Evolutionary conservation across 1,284 basidiomycete genomes (phyloP).

Genomic region (Caloboletus firmus): DNA sequence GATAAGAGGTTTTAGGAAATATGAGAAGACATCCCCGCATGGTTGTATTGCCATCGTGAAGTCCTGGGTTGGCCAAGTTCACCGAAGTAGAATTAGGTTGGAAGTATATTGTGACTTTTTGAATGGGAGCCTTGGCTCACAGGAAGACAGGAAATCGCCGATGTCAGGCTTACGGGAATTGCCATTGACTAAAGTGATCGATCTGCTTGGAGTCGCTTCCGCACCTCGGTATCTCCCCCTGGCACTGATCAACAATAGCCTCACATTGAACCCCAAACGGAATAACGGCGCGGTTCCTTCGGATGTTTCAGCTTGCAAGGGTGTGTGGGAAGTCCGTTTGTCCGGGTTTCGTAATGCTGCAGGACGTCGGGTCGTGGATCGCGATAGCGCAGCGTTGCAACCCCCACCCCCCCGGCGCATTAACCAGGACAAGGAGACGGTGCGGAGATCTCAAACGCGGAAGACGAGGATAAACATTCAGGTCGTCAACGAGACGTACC

Average conservation of each 20-base stretch:
- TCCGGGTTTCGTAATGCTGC: not conserved
- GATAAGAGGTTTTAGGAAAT: conserved; percentile 10
- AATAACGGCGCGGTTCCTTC: conserved; percentile 2
- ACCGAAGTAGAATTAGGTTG: conserved; percentile 2
- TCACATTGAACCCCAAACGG: conserved; percentile 1
- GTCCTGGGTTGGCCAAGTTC: not conserved
- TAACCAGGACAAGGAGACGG: not conserved
- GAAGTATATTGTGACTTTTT: not conserved
- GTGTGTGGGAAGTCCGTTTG: conserved; percentile 2
- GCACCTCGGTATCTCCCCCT: conserved; percentile 1
- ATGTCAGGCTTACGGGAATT: conserved; percentile 13
- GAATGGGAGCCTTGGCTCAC: conserved; percentile 9
- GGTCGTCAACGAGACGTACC: not conserved
- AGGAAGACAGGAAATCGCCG: conserved; percentile 12
- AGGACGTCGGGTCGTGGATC: not conserved
- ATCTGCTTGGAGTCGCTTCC: conserved; percentile 4
- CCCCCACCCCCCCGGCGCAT: not conserved
- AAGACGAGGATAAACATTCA: not conserved
- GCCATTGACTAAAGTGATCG: conserved; percentile 15
- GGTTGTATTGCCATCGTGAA: conserved; percentile 24
- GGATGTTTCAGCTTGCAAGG: conserved; percentile 8
- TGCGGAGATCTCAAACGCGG: not conserved
- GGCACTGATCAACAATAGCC: not conserved
- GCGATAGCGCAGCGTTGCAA: not conserved
- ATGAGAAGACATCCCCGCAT: conserved; percentile 20